phyloP scores from a whole-genome alignment of 23 red algal species.

The Gracilaria gracilis region DNA sequence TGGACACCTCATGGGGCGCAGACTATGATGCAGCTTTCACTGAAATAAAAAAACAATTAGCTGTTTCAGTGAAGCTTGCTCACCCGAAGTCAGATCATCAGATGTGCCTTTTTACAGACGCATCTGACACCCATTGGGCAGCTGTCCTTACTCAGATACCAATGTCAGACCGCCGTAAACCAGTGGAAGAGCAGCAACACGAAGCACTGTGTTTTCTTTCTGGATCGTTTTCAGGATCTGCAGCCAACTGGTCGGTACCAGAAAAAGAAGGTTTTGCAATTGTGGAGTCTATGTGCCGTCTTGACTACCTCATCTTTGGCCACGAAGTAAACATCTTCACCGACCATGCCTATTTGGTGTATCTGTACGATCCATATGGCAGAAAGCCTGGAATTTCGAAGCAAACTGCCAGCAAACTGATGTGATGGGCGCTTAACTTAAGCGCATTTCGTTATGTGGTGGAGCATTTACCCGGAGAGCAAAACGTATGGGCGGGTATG shows the following conservation, averaged over 20 bases:
- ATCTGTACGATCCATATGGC: constrained; percentile 33
- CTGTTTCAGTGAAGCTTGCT: constrained; percentile 23
- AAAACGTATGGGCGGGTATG: constrained; percentile 18
- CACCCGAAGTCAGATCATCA: neutral
- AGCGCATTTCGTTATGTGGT: constrained; percentile 24
- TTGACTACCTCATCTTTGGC: constrained; percentile 38
- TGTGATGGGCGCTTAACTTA: constrained; percentile 21
- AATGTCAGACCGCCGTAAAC: too few species aligned
- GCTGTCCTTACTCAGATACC: constrained; percentile 17
- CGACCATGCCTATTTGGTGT: constrained; percentile 41
- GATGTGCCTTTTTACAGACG: too few species aligned
- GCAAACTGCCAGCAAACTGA: constrained; percentile 37
- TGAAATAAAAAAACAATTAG: too few species aligned
- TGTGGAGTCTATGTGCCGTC: constrained; percentile 7
- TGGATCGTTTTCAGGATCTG: constrained; percentile 18
- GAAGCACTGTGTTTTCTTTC: constrained; percentile 23
- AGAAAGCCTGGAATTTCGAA: neutral
- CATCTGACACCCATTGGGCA: constrained; percentile 34
- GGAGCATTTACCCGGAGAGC: neutral
- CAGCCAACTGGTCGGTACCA: neutral
- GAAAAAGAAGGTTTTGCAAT: constrained; percentile 53
- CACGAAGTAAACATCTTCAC: constrained; percentile 18
- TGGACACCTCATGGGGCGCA: too few species aligned
- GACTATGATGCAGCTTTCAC: too few species aligned
- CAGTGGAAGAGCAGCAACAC: constrained; percentile 4